Percentiles rank a stretch among this genome's conserved stretches.
Evolutionary conservation across 1,139 yeast genomes (phyloP).

Genomic region (Nadsonia starkeyi-henricii): DNA sequence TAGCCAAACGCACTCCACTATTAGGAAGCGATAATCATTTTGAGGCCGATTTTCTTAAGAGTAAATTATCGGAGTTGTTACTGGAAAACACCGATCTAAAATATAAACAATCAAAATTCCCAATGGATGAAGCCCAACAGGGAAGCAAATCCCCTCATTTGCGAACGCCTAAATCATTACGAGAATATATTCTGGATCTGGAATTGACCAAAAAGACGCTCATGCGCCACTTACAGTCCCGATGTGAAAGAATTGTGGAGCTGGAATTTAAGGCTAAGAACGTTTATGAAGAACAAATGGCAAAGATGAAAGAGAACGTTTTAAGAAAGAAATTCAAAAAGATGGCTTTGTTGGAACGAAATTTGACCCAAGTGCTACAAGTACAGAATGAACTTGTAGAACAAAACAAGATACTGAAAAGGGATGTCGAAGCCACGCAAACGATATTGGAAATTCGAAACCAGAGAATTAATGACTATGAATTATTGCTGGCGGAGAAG

Average conservation of each 20-base stretch:
- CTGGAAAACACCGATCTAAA: constrained; percentile 9
- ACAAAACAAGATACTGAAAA: constrained; percentile 31
- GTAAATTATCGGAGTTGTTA: constrained; percentile 2
- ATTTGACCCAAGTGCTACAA: constrained; percentile 31
- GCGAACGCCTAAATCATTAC: constrained; percentile 1
- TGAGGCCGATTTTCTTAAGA: background rate
- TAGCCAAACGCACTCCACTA: too few relatives aligned
- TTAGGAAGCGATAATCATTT: background rate
- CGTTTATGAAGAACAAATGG: constrained; percentile 23
- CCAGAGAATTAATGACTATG: constrained; percentile 43
- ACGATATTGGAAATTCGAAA: constrained; percentile 48
- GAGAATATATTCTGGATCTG: constrained; percentile 13
- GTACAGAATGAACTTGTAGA: constrained; percentile 32
- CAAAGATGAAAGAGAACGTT: constrained; percentile 19
- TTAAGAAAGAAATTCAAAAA: constrained; percentile 26
- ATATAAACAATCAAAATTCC: background rate
- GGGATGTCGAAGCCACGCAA: constrained; percentile 39
- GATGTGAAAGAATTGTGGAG: constrained; percentile 31
- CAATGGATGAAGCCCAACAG: too few relatives aligned
- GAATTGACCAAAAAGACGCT: constrained; percentile 25
- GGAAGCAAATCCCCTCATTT: too few relatives aligned
- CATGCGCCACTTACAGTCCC: constrained; percentile 29
- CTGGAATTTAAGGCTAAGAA: constrained; percentile 31
- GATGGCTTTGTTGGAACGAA: constrained; percentile 30
- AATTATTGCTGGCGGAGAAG: constrained; percentile 37